Evolutionary conservation across 176 grass and related monocot genomes (phyloP), one percentile per base, ranked within the genome.

Genomic region (Eleusine coracana): DNA sequence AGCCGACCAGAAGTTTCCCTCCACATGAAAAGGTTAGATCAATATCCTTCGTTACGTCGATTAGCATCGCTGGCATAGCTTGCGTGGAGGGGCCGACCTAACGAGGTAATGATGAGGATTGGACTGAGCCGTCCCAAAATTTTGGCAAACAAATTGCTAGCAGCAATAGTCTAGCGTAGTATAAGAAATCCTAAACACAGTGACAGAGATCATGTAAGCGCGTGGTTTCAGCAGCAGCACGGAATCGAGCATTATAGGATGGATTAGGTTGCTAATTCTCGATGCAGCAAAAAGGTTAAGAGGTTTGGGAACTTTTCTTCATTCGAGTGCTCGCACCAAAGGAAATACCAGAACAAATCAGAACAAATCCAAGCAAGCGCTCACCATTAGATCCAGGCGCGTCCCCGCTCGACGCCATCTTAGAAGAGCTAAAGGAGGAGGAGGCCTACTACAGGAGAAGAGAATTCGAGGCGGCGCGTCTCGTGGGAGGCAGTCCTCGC

Each of bases 321-420:
- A 0, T 50, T 1, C 2, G 31, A 80, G 55, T 31, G 25, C 12
- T 10, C 85, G 38, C 27, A 15, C 38, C 37, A 66, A 14, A 18
- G 17, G 46, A 5, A 34, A 86, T 49, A 80, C 17, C 36, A n/a
- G 14, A 56, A 4, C 2, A 3, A 40, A 70, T 9, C 3, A 8
- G 7, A 52, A 17, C 12, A 17, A 66, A 46, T 1, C 20, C 1
- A 41, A 81, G 49, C 66, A 5, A 58, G 50, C 21, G 36, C 78
- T 81, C 36, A 81, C 79, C 79, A 58, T 50, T 8, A 70, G 79
- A 81, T 70, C 66, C 79, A 15, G 79, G 79, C 31, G 79, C n/a
- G 55, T 81, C 66, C 48, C 79, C 79, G 40, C 79, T 81, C n/a
- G 79, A 81, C n/a, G 79, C 7, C 79, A 81, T 80, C 66, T 2